Evolutionary conservation across 2,329 filamentous ascomycete genomes (phyloP).

Genomic region (Phialocephala sp.): DNA sequence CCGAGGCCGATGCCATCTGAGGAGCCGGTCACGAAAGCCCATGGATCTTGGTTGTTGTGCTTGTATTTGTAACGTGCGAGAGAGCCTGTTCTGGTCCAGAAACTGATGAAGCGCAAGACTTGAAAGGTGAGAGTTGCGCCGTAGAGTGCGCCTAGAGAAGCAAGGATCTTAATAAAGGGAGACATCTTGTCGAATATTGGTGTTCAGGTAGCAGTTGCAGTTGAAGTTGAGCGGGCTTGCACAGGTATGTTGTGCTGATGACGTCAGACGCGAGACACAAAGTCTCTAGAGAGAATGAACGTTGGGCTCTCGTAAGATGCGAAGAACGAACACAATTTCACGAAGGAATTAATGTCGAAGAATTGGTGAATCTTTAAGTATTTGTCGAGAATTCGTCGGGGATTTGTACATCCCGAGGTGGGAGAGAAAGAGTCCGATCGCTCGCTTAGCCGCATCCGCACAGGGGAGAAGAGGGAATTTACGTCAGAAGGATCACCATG

Average conservation of each 20-base stretch:
- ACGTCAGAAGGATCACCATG: not conserved
- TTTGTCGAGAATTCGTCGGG: not conserved
- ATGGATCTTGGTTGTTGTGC: conserved; percentile 39
- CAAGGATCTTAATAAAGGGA: not conserved
- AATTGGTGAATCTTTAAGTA: not conserved
- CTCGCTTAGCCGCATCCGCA: not conserved
- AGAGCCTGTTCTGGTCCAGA: conserved; percentile 14
- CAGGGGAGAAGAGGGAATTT: not conserved
- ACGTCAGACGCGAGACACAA: too few species aligned
- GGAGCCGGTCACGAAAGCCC: conserved; percentile 59
- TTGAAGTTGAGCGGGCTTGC: not conserved
- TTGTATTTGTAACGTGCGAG: conserved; percentile 15
- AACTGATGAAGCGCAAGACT: conserved; percentile 16
- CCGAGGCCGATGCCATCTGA: conserved; percentile 60
- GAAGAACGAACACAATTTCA: not conserved
- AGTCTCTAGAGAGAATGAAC: not conserved
- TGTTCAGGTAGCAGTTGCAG: not conserved
- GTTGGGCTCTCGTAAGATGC: not conserved
- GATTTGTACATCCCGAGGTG: not conserved
- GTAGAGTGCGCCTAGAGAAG: conserved; percentile 1
- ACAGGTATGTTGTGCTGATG: too few species aligned
- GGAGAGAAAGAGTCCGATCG: not conserved
- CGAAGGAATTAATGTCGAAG: not conserved
- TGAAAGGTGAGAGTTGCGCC: not conserved
- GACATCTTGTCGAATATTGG: not conserved